Evolutionary conservation across 2,329 filamentous ascomycete species (phyloP).

Genomic region (Xylariales sp.): DNA sequence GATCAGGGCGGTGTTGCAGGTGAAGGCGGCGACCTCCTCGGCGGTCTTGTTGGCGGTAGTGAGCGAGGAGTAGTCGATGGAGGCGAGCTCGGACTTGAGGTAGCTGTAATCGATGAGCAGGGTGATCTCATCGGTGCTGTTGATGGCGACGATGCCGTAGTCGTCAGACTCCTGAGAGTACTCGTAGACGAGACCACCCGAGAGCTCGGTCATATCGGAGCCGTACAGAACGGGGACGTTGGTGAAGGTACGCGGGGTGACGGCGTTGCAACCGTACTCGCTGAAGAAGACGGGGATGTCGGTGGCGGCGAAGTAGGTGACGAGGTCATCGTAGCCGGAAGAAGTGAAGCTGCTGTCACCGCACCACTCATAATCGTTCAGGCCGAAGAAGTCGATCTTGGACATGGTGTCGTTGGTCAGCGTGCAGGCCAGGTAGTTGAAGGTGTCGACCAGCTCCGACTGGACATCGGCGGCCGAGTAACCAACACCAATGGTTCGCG

Average conservation of each 20-base stretch:
- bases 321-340: conserved; percentile 56
- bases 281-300: conserved; percentile 74
- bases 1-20: conserved; percentile 63
- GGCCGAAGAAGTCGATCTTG: conserved; percentile 60
- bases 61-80: conserved; percentile 42
- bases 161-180: conserved; percentile 64
- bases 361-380: conserved; percentile 72
- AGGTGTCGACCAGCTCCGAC: conserved; percentile 63
- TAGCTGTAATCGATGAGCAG: conserved; percentile 5
- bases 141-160: conserved; percentile 58
- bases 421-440: conserved; percentile 67
- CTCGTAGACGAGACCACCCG: conserved; percentile 74
- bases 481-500: conserved; percentile 65
- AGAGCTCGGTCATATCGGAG: conserved; percentile 49
- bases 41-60: conserved; percentile 59
- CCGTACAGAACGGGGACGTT: conserved; percentile 70
- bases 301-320: conserved; percentile 57
- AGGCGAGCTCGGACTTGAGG: conserved; percentile 5
- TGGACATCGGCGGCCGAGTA: conserved; percentile 77
- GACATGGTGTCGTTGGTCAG: conserved; percentile 53
- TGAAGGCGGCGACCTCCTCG: conserved; percentile 42
- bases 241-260: conserved; percentile 62
- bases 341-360: conserved; percentile 55
- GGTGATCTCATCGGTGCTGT: conserved; percentile 38
- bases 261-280: conserved; percentile 70